Base-by-base conservation (phyloP, 1,139 yeast species). In the Hemisphaericaspora lyxosophila region DNA sequence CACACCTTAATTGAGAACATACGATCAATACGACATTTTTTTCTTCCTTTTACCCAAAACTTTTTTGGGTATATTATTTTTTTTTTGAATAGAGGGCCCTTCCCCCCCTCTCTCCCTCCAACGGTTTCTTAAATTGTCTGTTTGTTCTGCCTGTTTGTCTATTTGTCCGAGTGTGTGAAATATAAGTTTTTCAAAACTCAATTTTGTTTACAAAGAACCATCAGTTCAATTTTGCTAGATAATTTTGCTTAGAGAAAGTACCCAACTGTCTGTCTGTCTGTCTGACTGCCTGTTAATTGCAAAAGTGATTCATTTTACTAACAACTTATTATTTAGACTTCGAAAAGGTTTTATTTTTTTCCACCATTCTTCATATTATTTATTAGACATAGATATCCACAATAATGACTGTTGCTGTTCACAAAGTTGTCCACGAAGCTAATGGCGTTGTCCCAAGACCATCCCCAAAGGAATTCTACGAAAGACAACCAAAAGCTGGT, bases 361-460 rank as follows among this genome's bases (percentile, higher is more conserved):
- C n/a, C n/a, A n/a, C n/a, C n/a, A n/a, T n/a, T n/a, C n/a, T n/a
- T n/a, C n/a, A n/a, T n/a, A n/a, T 24, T 25, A 17, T 20, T 34
- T 25, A 24, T 30, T 31, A 25, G 17, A 31, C 27, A 34, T 34
- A 26, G 9, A 20, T 6, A 30, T 23, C 31, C 24, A 19, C 33
- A 24, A 53, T 48, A 51, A 54, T 60, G 42, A 39, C 53, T 31
- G 28, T 49, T 28, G 48, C 49, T 25, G 42, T 34, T 31, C 77
- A 69, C 52, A 50, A 60, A 46, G 80, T 80, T 41, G 96, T 87
- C 40, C 94, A 85, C 58, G 96, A 88, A 67, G 95, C 96, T 45
- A 82, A 84, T 60, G 70, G 76, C 46, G 77, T 82, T 41, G 60
- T 60, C 42, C 72, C 80, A 34, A 80, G 80, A 55, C 74, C 70